A percentile compares a stretch with the other conserved stretches of the same genome.
phyloP scores from a whole-genome alignment of 2,329 filamentous ascomycete genomes.

The Colletotrichum australisinense region DNA sequence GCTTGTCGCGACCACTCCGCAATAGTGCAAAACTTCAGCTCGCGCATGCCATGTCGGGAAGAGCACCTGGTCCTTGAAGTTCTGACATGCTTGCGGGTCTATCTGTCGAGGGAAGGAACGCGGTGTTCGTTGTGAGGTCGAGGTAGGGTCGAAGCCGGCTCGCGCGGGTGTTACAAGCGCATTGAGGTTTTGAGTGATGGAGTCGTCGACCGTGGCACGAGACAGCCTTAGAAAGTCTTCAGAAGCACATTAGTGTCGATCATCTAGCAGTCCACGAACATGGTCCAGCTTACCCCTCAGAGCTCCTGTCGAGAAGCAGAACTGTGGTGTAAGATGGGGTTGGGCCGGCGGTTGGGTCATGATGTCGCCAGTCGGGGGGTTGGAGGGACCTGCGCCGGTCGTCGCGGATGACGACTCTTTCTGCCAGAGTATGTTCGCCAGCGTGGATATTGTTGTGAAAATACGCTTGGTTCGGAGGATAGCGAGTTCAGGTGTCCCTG shows the following conservation, averaged over 20 bases:
- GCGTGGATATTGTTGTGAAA: slow-evolving; percentile 42
- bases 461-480: not conserved
- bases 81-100: slow-evolving; percentile 70
- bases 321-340: slow-evolving; percentile 75
- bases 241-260: not conserved
- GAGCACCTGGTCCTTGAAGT: slow-evolving; percentile 81
- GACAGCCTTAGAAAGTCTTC: slow-evolving; percentile 92
- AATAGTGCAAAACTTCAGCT: slow-evolving; percentile 88
- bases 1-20: slow-evolving; percentile 85
- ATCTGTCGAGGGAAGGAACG: slow-evolving; percentile 65
- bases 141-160: slow-evolving; percentile 81
- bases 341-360: slow-evolving; percentile 59
- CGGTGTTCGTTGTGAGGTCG: slow-evolving; percentile 73
- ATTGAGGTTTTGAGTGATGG: slow-evolving; percentile 93
- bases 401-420: slow-evolving; percentile 50
- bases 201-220: slow-evolving; percentile 87
- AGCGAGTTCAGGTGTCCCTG: too few species aligned
- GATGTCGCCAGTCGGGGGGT: slow-evolving; percentile 46
- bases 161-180: slow-evolving; percentile 82
- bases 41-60: slow-evolving; percentile 91
- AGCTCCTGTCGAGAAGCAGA: slow-evolving; percentile 79
- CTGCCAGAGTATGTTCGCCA: slow-evolving; percentile 65
- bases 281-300: slow-evolving; percentile 68
- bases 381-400: slow-evolving; percentile 48
- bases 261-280: not conserved